Evolutionary conservation across 257 asterid species (phyloP).

Genomic region (Coffea canephora): DNA sequence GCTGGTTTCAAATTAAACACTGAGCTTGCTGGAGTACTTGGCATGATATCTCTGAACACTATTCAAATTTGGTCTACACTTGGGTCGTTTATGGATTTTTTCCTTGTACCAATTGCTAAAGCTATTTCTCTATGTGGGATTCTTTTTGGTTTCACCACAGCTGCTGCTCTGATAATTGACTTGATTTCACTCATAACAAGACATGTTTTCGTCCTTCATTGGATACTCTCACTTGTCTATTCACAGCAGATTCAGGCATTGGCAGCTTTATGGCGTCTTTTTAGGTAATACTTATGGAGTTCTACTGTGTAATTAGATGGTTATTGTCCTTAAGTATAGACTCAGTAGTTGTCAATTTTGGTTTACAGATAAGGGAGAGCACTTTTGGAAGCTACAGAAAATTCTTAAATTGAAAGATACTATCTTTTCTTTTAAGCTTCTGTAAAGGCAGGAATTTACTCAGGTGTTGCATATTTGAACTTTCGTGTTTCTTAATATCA

Average conservation of each 20-base stretch:
- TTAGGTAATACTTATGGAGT: slow-evolving; percentile 50
- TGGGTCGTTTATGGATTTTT: slow-evolving; percentile 60
- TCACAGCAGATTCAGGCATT: slow-evolving; percentile 76
- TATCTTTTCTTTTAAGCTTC: not conserved
- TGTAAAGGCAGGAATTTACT: not conserved
- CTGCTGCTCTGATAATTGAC: slow-evolving; percentile 70
- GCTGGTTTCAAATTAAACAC: slow-evolving; percentile 98
- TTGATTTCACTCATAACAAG: slow-evolving; percentile 63
- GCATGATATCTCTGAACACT: slow-evolving; percentile 75
- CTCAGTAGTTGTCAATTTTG: not conserved
- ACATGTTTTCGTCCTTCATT: slow-evolving; percentile 71
- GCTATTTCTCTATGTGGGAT: slow-evolving; percentile 68
- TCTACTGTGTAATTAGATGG: not conserved
- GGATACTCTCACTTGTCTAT: slow-evolving; percentile 65
- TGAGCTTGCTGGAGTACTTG: slow-evolving; percentile 94
- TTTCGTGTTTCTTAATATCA: not conserved
- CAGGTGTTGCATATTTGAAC: not conserved
- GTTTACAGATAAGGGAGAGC: not conserved
- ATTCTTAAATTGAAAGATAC: not conserved
- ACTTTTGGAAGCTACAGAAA: not conserved
- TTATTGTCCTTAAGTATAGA: not conserved
- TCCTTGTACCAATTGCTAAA: slow-evolving; percentile 51
- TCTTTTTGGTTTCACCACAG: slow-evolving; percentile 74
- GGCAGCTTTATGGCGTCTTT: slow-evolving; percentile 95
- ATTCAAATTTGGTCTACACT: slow-evolving; percentile 95